Evolutionary conservation across 495 filamentous ascomycete genomes (phyloP).

Genomic region (Aspergillus panamensis): DNA sequence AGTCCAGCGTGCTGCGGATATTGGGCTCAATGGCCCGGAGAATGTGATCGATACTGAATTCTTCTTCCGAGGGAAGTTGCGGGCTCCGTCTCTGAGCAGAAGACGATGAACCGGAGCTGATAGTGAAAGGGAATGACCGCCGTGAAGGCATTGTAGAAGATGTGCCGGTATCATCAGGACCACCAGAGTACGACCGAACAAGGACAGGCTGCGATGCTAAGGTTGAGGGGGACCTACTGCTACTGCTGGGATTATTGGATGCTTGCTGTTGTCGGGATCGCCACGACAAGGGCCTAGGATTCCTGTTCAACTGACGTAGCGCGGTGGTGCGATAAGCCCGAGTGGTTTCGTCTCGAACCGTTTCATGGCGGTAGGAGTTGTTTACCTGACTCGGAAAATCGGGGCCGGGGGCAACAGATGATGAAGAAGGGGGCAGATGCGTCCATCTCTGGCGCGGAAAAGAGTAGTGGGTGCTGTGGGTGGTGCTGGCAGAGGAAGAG

Average conservation of each 20-base stretch:
- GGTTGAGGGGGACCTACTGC: constrained; percentile 26
- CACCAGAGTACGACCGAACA: constrained; percentile 43
- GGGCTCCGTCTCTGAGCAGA: constrained; percentile 21
- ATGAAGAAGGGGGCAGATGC: constrained; percentile 26
- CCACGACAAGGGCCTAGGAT: constrained; percentile 26
- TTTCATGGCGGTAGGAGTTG: constrained; percentile 26
- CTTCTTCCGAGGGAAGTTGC: constrained; percentile 46
- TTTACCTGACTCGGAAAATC: constrained; percentile 21
- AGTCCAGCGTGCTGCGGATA: constrained; percentile 53
- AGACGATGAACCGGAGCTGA: neutral
- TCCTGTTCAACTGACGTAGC: constrained; percentile 30
- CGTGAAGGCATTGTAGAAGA: constrained; percentile 34
- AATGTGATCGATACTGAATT: constrained; percentile 59
- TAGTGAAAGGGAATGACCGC: constrained; percentile 32
- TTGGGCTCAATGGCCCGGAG: constrained; percentile 57
- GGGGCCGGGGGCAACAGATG: constrained; percentile 20
- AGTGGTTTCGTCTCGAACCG: constrained; percentile 30
- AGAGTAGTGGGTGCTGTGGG: constrained; percentile 11
- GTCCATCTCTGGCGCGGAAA: constrained; percentile 33
- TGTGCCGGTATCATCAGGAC: constrained; percentile 24
- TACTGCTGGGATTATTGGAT: constrained; percentile 10
- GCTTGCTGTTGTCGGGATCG: constrained; percentile 15
- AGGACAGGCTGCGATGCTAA: constrained; percentile 41
- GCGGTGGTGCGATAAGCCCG: constrained; percentile 29
- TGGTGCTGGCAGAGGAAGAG: constrained; percentile 16